A percentile compares a stretch with the other conserved stretches of the same genome.
Conservation (phyloP, 441 rosid genomes). For the Erysimum cheiri region DNA sequence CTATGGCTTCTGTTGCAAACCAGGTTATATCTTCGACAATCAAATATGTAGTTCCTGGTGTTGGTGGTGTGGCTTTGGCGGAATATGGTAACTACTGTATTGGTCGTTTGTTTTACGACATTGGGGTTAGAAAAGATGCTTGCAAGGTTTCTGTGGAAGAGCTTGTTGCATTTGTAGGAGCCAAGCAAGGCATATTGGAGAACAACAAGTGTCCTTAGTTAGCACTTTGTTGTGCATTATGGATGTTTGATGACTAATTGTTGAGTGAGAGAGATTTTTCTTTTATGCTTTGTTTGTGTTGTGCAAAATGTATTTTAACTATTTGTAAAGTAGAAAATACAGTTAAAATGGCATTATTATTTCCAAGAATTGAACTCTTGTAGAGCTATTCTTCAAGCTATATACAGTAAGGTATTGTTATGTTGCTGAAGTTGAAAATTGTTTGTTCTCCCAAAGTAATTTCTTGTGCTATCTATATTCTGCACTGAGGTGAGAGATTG, state of each 20-base stretch:
- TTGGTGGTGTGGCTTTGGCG: conserved; percentile 56
- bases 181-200: conserved; percentile 7
- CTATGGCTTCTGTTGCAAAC: conserved; percentile 13
- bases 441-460: neutral
- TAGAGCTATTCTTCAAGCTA: neutral
- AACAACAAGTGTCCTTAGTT: neutral
- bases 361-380: neutral
- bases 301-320: conserved; percentile 12
- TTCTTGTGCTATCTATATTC: neutral
- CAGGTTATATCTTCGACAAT: conserved; percentile 16
- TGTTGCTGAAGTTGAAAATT: neutral
- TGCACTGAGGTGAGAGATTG: neutral
- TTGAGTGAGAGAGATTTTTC: neutral
- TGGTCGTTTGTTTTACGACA: conserved; percentile 60
- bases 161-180: conserved; percentile 44
- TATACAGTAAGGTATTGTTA: neutral
- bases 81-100: conserved; percentile 59
- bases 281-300: conserved; percentile 19
- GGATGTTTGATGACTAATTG: conserved; percentile 1
- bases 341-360: neutral
- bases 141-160: conserved; percentile 62
- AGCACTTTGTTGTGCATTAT: conserved; percentile 6
- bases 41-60: conserved; percentile 56
- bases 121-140: conserved; percentile 70
- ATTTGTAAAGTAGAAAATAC: conserved; percentile 4